Evolutionary conservation across 352 stramenopile genomes (phyloP), one percentile per base, ranked within the genome.

Genomic region (Thalassiosira hispida): DNA sequence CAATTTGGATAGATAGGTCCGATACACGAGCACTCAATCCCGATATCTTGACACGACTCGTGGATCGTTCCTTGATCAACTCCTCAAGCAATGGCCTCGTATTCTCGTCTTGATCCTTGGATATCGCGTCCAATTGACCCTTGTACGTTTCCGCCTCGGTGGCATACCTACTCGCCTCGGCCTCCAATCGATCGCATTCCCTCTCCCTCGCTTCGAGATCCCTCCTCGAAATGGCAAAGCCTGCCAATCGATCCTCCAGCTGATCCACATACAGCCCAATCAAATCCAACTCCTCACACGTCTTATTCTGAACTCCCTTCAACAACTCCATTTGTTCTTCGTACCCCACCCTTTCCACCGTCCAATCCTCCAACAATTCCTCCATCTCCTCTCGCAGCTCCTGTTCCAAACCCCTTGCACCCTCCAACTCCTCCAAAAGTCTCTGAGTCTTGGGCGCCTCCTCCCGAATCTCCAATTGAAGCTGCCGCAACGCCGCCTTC

Each of bases 401-500:
- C n/a, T 53, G 40, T 29, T 79, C 62, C 18, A 46, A 25, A 16
- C 22, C 52, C 23, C 35, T n/a, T 27, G 80, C 83, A 14, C 57
- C 56, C 29, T 77, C 62, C 3, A 90, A 66, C 52, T 91, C 85
- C 7, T 77, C 61, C 14, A 82, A 53, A 9, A 92, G n/a, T 47
- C 83, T 81, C 79, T 90, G 66, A 1, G 86, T 88, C 53, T 82
- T 88, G 0, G 83, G 83, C 25, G 77, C 86, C 73, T 93, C 87
- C 49, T 90, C 83, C 25, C 85, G 88, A 18, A 93, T 93, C 73
- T 93, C 87, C 35, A 88, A 87, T 68, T 90, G 83, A 14, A 93
- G 59, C 63, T 93, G 85, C 29, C 78, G 44, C 16, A 93, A 51
- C 22, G 87, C 87, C 33, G 87, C 87, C 68, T 90, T 91, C n/a